These are phyloP conservation scores for Saccharum officinarum DNA, from an alignment of 176 grass and related monocot species.

Conservation along the genomic window DNA sequence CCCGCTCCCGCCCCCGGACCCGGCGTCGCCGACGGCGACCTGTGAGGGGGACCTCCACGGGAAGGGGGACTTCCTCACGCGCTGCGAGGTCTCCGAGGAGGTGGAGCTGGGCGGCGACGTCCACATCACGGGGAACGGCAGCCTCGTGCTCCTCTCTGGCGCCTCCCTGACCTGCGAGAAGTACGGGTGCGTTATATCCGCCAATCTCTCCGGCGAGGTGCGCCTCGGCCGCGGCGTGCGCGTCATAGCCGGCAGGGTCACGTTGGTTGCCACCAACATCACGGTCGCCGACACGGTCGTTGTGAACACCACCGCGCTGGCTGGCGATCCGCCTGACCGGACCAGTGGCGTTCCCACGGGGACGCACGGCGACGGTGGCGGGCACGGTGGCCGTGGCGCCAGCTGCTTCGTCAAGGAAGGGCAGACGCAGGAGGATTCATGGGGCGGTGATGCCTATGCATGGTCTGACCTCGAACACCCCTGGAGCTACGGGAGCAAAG, in stretches of 20 bases:
- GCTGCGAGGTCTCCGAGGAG: conserved; percentile 71
- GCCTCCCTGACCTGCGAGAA: conserved; percentile 66
- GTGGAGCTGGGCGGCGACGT: conserved; percentile 56
- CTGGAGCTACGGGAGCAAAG: conserved; percentile 88
- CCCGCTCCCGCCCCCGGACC: conserved; percentile 67
- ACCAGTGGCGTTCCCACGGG: conserved; percentile 89
- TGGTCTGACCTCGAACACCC: conserved; percentile 73
- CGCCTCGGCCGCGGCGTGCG: conserved; percentile 54
- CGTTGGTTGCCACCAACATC: conserved; percentile 63
- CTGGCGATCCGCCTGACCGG: conserved; percentile 65
- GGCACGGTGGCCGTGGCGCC: conserved; percentile 81
- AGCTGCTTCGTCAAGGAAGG: conserved; percentile 90
- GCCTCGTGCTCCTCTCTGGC: conserved; percentile 64
- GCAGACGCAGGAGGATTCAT: conserved; percentile 94
- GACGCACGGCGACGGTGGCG: conserved; percentile 85
- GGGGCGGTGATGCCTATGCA: conserved; percentile 91
- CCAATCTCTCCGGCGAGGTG: conserved; percentile 71
- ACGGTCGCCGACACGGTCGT: conserved; percentile 69
- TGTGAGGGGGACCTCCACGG: conserved; percentile 77
- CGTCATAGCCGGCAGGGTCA: conserved; percentile 66
- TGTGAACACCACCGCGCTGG: conserved; percentile 75
- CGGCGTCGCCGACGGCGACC: conserved; percentile 59
- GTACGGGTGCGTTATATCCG: conserved; percentile 66
- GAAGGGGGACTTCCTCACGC: conserved; percentile 67
- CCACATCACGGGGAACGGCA: conserved; percentile 81